These are phyloP conservation scores for Trypanosoma mega DNA, from an alignment of 208 protist species.

Conservation along the genomic window DNA sequence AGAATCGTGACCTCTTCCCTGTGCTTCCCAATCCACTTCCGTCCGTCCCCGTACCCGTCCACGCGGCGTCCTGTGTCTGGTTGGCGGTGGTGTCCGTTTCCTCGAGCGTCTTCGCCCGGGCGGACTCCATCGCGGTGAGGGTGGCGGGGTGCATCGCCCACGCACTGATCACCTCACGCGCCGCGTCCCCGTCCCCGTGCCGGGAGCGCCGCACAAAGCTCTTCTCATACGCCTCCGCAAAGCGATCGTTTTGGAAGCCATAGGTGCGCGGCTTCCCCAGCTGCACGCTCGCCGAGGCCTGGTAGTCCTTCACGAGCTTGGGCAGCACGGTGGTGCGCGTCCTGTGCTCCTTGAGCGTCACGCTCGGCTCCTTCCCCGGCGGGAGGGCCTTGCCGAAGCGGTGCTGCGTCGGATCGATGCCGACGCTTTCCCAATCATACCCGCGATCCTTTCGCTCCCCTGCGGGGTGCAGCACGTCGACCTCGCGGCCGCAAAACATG, in stretches of 20 bases:
- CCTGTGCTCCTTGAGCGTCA: constrained; percentile 13
- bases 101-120: neutral
- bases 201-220: constrained; percentile 31
- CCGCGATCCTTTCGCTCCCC: constrained; percentile 56
- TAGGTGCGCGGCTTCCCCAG: constrained; percentile 56
- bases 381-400: constrained; percentile 52
- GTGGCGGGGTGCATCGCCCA: constrained; percentile 41
- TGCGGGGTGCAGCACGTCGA: constrained; percentile 49
- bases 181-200: constrained; percentile 37
- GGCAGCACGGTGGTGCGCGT: constrained; percentile 45
- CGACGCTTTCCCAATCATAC: constrained; percentile 74
- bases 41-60: neutral
- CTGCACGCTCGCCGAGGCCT: constrained; percentile 38
- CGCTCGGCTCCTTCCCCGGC: constrained; percentile 18
- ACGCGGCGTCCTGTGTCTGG: neutral
- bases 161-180: constrained; percentile 52
- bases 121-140: neutral
- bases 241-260: constrained; percentile 52
- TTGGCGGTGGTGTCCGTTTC: neutral
- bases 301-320: constrained; percentile 65
- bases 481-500: constrained; percentile 46
- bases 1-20: constrained; percentile 4
- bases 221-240: constrained; percentile 29
- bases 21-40: constrained; percentile 3
- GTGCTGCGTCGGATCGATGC: constrained; percentile 72